Base-by-base conservation (phyloP, 1,284 basidiomycete species). In the Grifola frondosa region DNA sequence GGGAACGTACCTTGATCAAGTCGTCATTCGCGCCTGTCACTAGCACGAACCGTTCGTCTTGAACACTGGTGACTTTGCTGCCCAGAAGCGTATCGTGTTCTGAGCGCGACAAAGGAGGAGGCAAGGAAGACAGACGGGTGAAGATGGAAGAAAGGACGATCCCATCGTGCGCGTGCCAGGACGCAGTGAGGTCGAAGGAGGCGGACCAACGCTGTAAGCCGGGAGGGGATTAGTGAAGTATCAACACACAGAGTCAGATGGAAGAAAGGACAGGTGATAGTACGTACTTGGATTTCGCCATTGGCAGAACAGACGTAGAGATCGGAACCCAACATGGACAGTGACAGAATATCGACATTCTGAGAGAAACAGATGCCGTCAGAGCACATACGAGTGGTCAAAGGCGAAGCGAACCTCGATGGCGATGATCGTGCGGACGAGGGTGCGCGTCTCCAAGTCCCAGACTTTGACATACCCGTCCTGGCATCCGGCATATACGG, bases 381-480 rank as follows among this genome's bases (percentile, higher is more conserved):
- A 37, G 15, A 12, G 25, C 17, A 20, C 16, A 11, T 19, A 34
- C 13, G 22, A 39, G 21, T 22, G 30, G n/a, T 5, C 5, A 16
- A 5, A 19, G 20, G 16, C 15, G 16, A 13, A 15, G 53, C 69
- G 19, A 38, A 87, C 88, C 66, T 89, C 85, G 58, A 93, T 84
- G 1, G 90, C 88, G 15, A 92, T 83, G 40, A 98, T 86, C 0
- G 84, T 90, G 30, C 96, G 75, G 11, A 98, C 84, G 26, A 90
- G 70, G 0, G 91, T 89, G 47, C 82, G 84, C 0, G 92, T 96
- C 61, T 95, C 93, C 9, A 97, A 70, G 62, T 98, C 95, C 71
- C 91, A 85, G 6, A 98, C 86, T 52, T 88, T 88, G 54, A 98
- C 90, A 52, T 88, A 84, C 2, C 96, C 96, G 52, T 91, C 92